A percentile compares a stretch with the other conserved stretches of the same genome.
These are phyloP conservation scores for Tausonia pullulans DNA, from an alignment of 1,284 basidiomycete species.

Conservation along the genomic window DNA sequence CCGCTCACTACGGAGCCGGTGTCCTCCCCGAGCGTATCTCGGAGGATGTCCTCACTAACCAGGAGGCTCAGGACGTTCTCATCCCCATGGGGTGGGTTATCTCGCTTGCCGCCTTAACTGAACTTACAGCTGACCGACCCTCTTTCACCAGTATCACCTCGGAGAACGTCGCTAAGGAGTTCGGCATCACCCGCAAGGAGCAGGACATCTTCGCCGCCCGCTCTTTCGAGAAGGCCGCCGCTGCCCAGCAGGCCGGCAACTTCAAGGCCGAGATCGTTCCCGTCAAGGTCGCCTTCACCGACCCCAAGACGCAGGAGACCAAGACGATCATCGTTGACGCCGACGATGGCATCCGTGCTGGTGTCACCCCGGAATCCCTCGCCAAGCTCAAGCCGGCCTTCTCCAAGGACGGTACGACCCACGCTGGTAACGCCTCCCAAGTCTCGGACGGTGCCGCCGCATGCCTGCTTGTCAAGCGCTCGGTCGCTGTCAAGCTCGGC, in stretches of 20 bases:
- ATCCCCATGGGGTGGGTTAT: constrained; percentile 67
- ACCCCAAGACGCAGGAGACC: constrained; percentile 77
- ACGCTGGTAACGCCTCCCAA: constrained; percentile 86
- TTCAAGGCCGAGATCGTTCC: constrained; percentile 90
- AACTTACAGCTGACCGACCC: neutral
- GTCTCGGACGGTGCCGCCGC: constrained; percentile 97
- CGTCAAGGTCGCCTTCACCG: constrained; percentile 45
- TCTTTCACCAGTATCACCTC: constrained; percentile 41
- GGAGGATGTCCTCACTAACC: constrained; percentile 62
- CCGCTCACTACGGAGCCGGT: constrained; percentile 34
- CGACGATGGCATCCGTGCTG: constrained; percentile 88
- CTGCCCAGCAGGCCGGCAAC: constrained; percentile 76
- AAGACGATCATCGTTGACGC: constrained; percentile 64
- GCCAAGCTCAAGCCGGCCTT: constrained; percentile 91
- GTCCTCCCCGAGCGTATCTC: constrained; percentile 65
- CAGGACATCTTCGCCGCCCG: constrained; percentile 77
- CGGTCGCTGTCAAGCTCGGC: constrained; percentile 74
- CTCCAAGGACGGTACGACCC: constrained; percentile 74
- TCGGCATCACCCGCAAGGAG: constrained; percentile 63
- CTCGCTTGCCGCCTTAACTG: constrained; percentile 63
- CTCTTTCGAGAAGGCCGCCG: constrained; percentile 72
- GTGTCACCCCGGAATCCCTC: constrained; percentile 77
- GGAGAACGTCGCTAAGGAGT: constrained; percentile 67
- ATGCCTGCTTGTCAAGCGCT: constrained; percentile 76
- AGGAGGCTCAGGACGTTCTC: constrained; percentile 81